Conservation (phyloP, 2,329 filamentous ascomycete species). For the Fusarium pininemorale region DNA sequence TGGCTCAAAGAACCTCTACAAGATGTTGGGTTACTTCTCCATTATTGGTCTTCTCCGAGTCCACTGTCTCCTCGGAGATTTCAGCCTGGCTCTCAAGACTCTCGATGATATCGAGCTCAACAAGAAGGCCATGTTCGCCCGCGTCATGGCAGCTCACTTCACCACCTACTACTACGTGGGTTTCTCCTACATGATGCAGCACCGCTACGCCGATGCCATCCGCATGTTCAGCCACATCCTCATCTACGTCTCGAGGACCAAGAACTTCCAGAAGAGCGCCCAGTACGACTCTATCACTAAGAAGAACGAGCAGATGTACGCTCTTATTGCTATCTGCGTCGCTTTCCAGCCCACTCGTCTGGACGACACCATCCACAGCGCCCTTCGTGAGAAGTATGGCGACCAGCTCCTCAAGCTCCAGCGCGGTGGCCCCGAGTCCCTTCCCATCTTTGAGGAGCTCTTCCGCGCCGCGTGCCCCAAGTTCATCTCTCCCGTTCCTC, state of each 20-base stretch:
- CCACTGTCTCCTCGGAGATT: constrained; percentile 96
- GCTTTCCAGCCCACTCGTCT: constrained; percentile 96
- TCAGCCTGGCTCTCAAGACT: constrained; percentile 97
- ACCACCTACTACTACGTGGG: constrained; percentile 99
- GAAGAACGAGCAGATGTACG: constrained; percentile 99
- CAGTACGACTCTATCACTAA: constrained; percentile 99
- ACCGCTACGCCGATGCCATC: constrained; percentile 98
- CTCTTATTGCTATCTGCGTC: constrained; percentile 97
- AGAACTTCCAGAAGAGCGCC: constrained; percentile 99
- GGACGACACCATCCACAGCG: constrained; percentile 98
- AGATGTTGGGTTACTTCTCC: constrained; percentile 99
- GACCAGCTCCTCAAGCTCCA: constrained; percentile 98
- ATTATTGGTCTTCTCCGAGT: constrained; percentile 97
- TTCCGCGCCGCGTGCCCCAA: constrained; percentile 98
- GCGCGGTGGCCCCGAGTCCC: constrained; percentile 91
- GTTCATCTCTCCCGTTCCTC: constrained; percentile 97
- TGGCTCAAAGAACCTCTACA: constrained; percentile 91
- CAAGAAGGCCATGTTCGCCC: constrained; percentile 99
- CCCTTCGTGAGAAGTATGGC: constrained; percentile 97
- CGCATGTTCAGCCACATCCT: constrained; percentile 99
- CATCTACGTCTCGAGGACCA: constrained; percentile 97
- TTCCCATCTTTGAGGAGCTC: constrained; percentile 97
- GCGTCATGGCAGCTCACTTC: constrained; percentile 99
- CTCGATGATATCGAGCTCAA: constrained; percentile 99
- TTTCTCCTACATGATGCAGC: constrained; percentile 99